Percentiles rank a stretch among this genome's conserved stretches.
Conservation (phyloP, 2,329 filamentous ascomycete genomes). For the Ascochyta rabiei region DNA sequence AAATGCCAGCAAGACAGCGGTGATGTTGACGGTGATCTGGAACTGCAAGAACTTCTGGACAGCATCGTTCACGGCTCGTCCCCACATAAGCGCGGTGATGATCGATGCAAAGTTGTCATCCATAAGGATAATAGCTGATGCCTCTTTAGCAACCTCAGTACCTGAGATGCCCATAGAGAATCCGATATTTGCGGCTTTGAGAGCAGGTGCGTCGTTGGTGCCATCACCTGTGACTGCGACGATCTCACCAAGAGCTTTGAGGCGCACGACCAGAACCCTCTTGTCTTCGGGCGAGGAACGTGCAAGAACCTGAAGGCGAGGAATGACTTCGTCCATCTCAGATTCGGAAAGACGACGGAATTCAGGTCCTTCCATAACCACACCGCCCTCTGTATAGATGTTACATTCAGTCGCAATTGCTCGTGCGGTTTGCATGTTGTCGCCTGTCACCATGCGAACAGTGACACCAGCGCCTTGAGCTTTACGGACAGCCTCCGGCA, state of each 20-base stretch:
- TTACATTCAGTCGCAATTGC: slow-evolving; percentile 95
- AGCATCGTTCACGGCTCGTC: slow-evolving; percentile 96
- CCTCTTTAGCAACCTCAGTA: slow-evolving; percentile 93
- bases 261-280: slow-evolving; percentile 89
- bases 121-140: slow-evolving; percentile 94
- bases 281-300: slow-evolving; percentile 97
- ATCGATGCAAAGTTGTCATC: slow-evolving; percentile 99
- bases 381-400: slow-evolving; percentile 78
- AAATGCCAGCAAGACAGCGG: slow-evolving; percentile 97
- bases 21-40: slow-evolving; percentile 97
- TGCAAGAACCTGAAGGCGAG: slow-evolving; percentile 85
- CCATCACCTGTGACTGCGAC: slow-evolving; percentile 98
- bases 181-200: slow-evolving; percentile 98
- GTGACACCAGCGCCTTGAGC: slow-evolving; percentile 91
- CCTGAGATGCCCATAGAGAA: slow-evolving; percentile 92
- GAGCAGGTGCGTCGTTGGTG: slow-evolving; percentile 93
- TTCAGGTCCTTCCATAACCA: slow-evolving; percentile 83
- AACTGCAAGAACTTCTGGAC: slow-evolving; percentile 98
- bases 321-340: slow-evolving; percentile 81
- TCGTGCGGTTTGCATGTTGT: slow-evolving; percentile 95
- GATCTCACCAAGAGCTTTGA: slow-evolving; percentile 87
- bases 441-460: slow-evolving; percentile 95
- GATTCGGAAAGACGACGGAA: slow-evolving; percentile 80
- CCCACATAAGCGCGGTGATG: slow-evolving; percentile 91
- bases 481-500: slow-evolving; percentile 80